A percentile compares a stretch with the other conserved stretches of the same genome.
Evolutionary conservation across 1,284 basidiomycete species (phyloP).

Genomic region (Apiotrichum sp.): DNA sequence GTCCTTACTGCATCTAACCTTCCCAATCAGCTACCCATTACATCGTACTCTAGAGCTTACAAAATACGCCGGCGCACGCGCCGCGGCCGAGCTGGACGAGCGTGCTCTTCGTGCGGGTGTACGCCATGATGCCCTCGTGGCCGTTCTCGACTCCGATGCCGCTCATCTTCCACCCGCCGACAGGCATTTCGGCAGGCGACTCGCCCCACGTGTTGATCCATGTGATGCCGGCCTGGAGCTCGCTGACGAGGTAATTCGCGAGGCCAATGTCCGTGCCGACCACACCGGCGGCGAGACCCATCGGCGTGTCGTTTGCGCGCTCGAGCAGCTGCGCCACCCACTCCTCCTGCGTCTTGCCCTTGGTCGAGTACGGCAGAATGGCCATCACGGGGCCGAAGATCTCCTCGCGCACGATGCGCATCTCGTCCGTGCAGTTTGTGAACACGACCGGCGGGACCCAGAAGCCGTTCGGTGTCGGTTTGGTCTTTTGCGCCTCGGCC

Average conservation of each 20-base stretch:
- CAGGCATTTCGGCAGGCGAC: slow-evolving; percentile 18
- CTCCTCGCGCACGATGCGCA: slow-evolving; percentile 42
- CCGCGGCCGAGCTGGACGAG: slow-evolving; percentile 10
- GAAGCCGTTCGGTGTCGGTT: slow-evolving; percentile 17
- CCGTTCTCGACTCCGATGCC: slow-evolving; percentile 19
- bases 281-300: slow-evolving; percentile 80
- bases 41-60: slow-evolving; percentile 9
- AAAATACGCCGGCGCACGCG: slow-evolving; percentile 13
- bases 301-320: slow-evolving; percentile 75
- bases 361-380: slow-evolving; percentile 45
- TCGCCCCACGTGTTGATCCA: slow-evolving; percentile 22
- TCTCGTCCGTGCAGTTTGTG: slow-evolving; percentile 32
- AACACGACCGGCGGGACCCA: slow-evolving; percentile 43
- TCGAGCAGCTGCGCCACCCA: slow-evolving; percentile 49
- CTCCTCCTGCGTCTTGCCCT: slow-evolving; percentile 10
- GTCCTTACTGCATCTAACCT: too few relatives aligned
- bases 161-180: slow-evolving; percentile 20
- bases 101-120: slow-evolving; percentile 16
- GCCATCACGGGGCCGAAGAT: slow-evolving; percentile 51
- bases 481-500: neutral
- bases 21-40: too few relatives aligned
- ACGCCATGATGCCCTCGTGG: slow-evolving; percentile 17
- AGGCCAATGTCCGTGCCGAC: slow-evolving; percentile 79
- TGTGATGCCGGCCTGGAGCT: slow-evolving; percentile 75
- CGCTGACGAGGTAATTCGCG: slow-evolving; percentile 72